phyloP scores from a whole-genome alignment of 176 grass and related monocot genomes.

The Rhynchospora breviuscula region DNA sequence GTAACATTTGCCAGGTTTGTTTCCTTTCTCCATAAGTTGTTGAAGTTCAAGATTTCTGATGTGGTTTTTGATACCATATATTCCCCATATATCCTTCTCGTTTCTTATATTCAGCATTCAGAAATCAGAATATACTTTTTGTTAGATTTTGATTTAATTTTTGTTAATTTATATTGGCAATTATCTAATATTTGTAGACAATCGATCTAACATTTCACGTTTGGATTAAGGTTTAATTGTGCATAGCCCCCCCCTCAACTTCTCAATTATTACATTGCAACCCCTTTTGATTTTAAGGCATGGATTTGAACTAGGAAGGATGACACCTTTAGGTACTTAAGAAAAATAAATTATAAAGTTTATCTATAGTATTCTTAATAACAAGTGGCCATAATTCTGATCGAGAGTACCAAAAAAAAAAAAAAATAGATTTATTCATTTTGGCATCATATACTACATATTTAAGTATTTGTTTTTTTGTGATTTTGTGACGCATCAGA shows the following conservation, averaged over 20 bases:
- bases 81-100: background rate
- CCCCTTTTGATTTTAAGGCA: background rate
- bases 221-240: background rate
- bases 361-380: background rate
- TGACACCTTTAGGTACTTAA: background rate
- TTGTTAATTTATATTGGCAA: background rate
- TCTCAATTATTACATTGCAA: background rate
- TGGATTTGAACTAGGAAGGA: background rate
- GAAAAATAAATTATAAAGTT: background rate
- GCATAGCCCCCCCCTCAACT: background rate
- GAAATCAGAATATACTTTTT: background rate
- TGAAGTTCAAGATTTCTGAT: background rate
- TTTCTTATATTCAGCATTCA: background rate
- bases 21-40: background rate
- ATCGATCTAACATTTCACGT: background rate
- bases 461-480: background rate
- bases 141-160: background rate
- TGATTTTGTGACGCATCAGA: conserved; percentile 10
- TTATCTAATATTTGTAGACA: background rate
- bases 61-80: background rate
- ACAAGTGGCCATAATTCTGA: background rate
- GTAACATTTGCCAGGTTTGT: background rate
- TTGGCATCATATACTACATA: background rate
- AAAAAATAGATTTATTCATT: background rate
- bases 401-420: background rate